Base-by-base conservation (phyloP, 345 rosid species). In the Gossypium rotundifolium region DNA sequence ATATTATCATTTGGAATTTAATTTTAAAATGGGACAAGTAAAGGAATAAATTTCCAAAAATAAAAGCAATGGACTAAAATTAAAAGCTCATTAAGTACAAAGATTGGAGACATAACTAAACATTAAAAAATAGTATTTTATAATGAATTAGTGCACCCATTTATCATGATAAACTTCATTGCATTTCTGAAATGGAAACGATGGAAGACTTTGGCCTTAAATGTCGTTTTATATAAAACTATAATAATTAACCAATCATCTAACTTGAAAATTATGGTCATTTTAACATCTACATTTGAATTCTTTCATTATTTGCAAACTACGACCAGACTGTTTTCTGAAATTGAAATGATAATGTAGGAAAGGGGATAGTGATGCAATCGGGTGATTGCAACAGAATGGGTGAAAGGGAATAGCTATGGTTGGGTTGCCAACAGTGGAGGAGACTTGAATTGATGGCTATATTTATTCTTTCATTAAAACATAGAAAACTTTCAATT, bases 181-280 rank as follows among this genome's bases (percentile, higher is more conserved):
- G 80, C 55, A 10, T 46, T 58, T 60, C 38, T 59, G 83, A 77
- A 75, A 77, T 79, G 80, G 80, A 79, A 79, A 75, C 20, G 48
- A 46, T 18, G 55, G 33, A 40, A 23, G 58, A 58, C 76, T 69
- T 45, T 69, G 58, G 23, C 42, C 55, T 16, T 40, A 67, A 53
- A 49, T n/a, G 4, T 53, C 71, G n/a, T 51, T 44, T 18, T 71
- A 53, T 68, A 48, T 57, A 11, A 17, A 57, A 13, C 13, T 53
- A 45, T 27, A 46, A 46, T 38, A 55, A 55, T n/a, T 20, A 55
- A 74, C 2, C 60, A 76, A 51, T 58, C 33, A 48, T 59, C 75
- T 3, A 48, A 51, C 55, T 14, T 13, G 55, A 3, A 48, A 5
- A 33, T 33, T 5, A 5, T 5, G 40, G 1, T 48, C 14, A 2